Evolutionary conservation across 1,284 basidiomycete species (phyloP).

Genomic region (Pseudozyma pruni): DNA sequence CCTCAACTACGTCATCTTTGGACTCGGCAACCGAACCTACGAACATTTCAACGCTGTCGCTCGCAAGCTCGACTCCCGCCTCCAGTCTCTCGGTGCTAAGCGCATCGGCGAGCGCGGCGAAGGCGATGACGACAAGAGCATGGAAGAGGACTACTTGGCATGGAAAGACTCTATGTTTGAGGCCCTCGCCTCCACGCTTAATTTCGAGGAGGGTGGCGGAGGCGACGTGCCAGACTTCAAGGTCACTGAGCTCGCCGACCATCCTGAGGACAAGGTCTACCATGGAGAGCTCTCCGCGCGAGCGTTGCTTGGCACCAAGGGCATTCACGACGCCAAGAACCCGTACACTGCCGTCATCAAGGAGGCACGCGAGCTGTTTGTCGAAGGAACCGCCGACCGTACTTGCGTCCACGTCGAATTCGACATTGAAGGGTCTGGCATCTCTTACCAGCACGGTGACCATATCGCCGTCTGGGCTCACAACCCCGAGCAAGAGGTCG

Average conservation of each 20-base stretch:
- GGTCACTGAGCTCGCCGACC: constrained; percentile 79
- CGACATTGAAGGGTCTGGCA: constrained; percentile 91
- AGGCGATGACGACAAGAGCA: constrained; percentile 98
- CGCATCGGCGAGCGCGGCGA: constrained; percentile 92
- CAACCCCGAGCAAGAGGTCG: constrained; percentile 90
- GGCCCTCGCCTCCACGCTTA: constrained; percentile 80
- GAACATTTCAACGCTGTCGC: constrained; percentile 87
- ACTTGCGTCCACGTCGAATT: constrained; percentile 97
- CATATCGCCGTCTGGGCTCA: constrained; percentile 97
- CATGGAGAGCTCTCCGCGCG: constrained; percentile 73
- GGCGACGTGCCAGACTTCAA: constrained; percentile 94
- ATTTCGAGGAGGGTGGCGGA: constrained; percentile 93
- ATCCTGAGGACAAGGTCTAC: constrained; percentile 60
- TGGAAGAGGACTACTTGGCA: constrained; percentile 99
- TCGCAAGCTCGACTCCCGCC: constrained; percentile 79
- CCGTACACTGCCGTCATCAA: constrained; percentile 88
- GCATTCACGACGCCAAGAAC: constrained; percentile 96
- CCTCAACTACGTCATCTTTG: constrained; percentile 94
- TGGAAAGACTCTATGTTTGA: constrained; percentile 99
- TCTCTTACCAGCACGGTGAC: constrained; percentile 98
- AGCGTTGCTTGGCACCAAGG: constrained; percentile 81
- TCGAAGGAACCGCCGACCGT: constrained; percentile 75
- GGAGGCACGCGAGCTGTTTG: constrained; percentile 84
- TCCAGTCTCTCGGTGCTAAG: constrained; percentile 82
- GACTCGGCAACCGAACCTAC: constrained; percentile 88